Percentiles rank a stretch among this genome's conserved stretches.
These are phyloP conservation scores for Aspergillus versicolor DNA, from an alignment of 2,329 filamentous ascomycete species.

Conservation along the genomic window DNA sequence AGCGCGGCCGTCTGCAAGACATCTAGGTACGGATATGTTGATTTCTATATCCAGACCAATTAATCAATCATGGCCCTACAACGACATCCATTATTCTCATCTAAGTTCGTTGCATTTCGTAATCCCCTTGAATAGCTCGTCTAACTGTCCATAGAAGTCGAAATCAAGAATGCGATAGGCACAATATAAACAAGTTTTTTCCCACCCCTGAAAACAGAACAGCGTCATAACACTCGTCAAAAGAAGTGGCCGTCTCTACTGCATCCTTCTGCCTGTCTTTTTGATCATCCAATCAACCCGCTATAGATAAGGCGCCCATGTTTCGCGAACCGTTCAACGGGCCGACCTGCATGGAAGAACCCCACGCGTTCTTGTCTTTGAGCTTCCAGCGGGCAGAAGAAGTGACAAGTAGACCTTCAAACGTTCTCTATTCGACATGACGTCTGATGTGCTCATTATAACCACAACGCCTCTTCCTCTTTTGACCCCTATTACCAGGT, in stretches of 20 bases:
- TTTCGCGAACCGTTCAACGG: slow-evolving; percentile 10
- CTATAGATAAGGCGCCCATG: slow-evolving; percentile 11
- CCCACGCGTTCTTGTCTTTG: slow-evolving; percentile 9
- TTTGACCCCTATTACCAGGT: slow-evolving; percentile 18
- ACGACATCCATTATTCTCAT: background rate
- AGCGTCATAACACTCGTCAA: slow-evolving; percentile 36
- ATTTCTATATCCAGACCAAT: background rate
- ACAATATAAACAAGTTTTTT: slow-evolving; percentile 23
- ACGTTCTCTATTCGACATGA: slow-evolving; percentile 35
- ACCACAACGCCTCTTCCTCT: slow-evolving; percentile 26
- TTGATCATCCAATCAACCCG: slow-evolving; percentile 19
- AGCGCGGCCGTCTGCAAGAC: too few relatives aligned
- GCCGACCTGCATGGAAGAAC: slow-evolving; percentile 5
- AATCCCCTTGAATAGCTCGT: slow-evolving; percentile 8
- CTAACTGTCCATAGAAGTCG: slow-evolving; percentile 14
- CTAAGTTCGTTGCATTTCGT: slow-evolving; percentile 18
- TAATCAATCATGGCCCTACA: background rate
- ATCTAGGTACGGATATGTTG: too few relatives aligned
- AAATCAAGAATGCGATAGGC: slow-evolving; percentile 20
- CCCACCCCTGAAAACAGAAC: slow-evolving; percentile 26
- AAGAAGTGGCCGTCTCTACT: slow-evolving; percentile 28
- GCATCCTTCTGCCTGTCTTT: slow-evolving; percentile 24
- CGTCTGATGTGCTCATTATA: slow-evolving; percentile 28
- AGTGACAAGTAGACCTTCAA: slow-evolving; percentile 22
- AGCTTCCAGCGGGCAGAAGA: slow-evolving; percentile 14